Evolutionary conservation across 129 eudicot species (phyloP).

Genomic region (Smallanthus sonchifolius): DNA sequence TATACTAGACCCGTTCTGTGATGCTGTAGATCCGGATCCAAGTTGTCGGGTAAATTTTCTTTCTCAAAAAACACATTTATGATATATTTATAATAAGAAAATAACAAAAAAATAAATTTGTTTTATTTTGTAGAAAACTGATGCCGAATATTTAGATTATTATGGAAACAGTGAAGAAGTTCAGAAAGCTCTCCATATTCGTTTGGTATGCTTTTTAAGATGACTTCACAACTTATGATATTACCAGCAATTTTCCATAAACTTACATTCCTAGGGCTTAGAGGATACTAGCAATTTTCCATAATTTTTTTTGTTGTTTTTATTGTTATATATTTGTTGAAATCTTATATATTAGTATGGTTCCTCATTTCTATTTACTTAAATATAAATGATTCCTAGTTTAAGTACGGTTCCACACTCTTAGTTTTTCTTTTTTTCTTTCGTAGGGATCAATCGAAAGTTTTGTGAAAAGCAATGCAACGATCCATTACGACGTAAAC

Average conservation of each 20-base stretch:
- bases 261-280: no score
- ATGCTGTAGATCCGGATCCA: constrained; percentile 12
- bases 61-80: not conserved
- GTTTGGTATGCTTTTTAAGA: constrained; percentile 19
- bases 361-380: no score
- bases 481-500: not conserved
- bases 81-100: not conserved
- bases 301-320: no score
- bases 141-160: not conserved
- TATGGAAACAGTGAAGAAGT: constrained; percentile 26
- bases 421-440: not conserved
- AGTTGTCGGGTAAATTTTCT: constrained; percentile 16
- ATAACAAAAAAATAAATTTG: not conserved
- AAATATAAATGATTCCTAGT: no score
- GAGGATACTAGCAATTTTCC: no score
- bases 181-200: constrained; percentile 31
- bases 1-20: constrained; percentile 15
- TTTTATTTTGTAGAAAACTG: constrained; percentile 1
- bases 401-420: no score
- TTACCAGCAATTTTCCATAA: no score
- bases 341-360: no score
- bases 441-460: constrained; percentile 19
- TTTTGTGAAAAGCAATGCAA: not conserved
- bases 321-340: no score
- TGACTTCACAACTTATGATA: not conserved